Percentiles rank a stretch among this genome's conserved stretches.
Conservation (phyloP, 108 stramenopile genomes). For the Heterococcus sp. region DNA sequence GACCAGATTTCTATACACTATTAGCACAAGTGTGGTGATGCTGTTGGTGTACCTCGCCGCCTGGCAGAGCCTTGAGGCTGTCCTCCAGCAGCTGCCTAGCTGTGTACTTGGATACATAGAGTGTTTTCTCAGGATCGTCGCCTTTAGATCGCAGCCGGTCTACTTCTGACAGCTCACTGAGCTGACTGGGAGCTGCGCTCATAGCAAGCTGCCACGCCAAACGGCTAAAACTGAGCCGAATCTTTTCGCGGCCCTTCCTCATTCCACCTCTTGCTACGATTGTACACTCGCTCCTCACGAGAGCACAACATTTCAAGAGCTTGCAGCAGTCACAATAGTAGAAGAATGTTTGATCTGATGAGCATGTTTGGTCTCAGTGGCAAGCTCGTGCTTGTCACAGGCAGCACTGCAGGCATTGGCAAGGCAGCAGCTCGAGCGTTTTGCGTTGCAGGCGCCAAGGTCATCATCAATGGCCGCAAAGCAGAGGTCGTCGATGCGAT, state of each 20-base stretch:
- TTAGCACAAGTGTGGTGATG: no score
- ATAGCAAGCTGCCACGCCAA: no score
- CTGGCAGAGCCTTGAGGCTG: neutral
- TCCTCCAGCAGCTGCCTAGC: neutral
- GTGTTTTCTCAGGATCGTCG: neutral
- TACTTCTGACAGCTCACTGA: neutral
- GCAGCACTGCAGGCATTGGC: constrained; percentile 8
- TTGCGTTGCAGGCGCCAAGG: neutral
- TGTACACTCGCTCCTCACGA: no score
- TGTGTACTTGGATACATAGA: neutral
- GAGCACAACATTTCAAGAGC: no score
- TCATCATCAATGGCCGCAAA: constrained; percentile 4
- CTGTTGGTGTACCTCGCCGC: neutral
- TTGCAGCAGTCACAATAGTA: no score
- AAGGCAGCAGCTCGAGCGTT: neutral
- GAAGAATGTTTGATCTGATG: no score
- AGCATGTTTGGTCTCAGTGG: neutral
- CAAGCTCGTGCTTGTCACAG: neutral
- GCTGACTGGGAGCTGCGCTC: neutral
- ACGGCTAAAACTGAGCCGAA: no score
- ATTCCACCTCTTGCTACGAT: no score
- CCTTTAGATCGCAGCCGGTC: neutral
- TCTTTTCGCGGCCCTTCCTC: no score
- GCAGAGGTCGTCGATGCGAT: neutral
- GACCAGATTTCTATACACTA: no score